Evolutionary conservation across 768 basidiomycete species (phyloP).

Genomic region (Kwoniella bestiolae): DNA sequence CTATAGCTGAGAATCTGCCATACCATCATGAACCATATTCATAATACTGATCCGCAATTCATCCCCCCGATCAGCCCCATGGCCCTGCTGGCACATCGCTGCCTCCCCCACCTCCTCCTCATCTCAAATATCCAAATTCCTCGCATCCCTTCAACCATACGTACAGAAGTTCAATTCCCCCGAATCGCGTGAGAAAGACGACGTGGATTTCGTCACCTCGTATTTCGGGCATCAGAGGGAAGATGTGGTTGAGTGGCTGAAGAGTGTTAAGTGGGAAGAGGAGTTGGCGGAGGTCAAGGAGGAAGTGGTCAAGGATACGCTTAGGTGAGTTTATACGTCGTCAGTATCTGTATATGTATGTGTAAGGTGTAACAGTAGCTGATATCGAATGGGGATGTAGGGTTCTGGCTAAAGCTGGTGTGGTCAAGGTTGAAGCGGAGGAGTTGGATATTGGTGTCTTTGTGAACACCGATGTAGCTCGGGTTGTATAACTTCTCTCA

Average conservation of each 20-base stretch:
- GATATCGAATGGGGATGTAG: slow-evolving; percentile 57
- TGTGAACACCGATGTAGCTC: slow-evolving; percentile 64
- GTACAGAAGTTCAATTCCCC: slow-evolving; percentile 67
- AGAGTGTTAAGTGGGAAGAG: slow-evolving; percentile 74
- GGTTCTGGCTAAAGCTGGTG: slow-evolving; percentile 75
- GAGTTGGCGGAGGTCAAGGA: slow-evolving; percentile 69
- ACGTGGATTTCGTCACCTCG: slow-evolving; percentile 74
- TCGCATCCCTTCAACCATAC: slow-evolving; percentile 67
- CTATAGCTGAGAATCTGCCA: too few species aligned
- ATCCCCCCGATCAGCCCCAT: slow-evolving; percentile 73
- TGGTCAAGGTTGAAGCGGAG: slow-evolving; percentile 64
- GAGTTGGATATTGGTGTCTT: slow-evolving; percentile 67
- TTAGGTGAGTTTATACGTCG: slow-evolving; percentile 63
- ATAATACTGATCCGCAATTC: neutral
- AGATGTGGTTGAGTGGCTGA: slow-evolving; percentile 86
- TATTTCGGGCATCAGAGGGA: slow-evolving; percentile 80
- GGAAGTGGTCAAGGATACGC: slow-evolving; percentile 71
- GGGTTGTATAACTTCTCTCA: slow-evolving; percentile 33
- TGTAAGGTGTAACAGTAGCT: neutral
- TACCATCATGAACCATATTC: too few species aligned
- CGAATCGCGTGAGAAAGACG: slow-evolving; percentile 64
- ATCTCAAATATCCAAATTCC: slow-evolving; percentile 65
- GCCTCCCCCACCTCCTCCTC: slow-evolving; percentile 69
- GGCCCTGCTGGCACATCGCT: slow-evolving; percentile 96
- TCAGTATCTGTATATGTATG: neutral